Base-by-base conservation (phyloP, 805 yeast species). In the Jamesozyma piceae region DNA sequence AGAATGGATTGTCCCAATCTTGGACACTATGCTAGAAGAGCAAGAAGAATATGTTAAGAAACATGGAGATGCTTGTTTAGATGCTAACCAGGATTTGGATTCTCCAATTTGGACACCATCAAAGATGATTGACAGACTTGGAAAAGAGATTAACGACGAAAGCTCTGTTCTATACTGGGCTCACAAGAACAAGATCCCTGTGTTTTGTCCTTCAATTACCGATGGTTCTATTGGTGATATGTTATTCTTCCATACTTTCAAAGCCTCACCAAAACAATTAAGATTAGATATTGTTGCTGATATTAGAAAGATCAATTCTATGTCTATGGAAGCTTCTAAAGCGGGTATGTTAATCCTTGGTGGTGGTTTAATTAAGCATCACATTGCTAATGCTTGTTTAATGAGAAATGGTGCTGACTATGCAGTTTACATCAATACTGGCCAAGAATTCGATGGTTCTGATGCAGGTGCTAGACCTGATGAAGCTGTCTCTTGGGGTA, bases 401-500 rank as follows among this genome's bases (percentile, higher is more conserved):
- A 92, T 92, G 99, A 82, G 99, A 72, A 94, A 92, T 56, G 99
- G 99, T 57, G 98, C 99, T 19, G 99, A 92, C 63, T 87, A 81
- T 60, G 97, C 98, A 5, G 96, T 92, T 17, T 92, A 77, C 66
- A 90, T 92, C 62, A 92, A 92, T 66, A 92, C 99, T 14, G 98
- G 96, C 37, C 97, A 92, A 67, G 99, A 92, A 63, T 92, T 88
- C 55, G 99, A 92, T 60, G 98, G 98, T 37, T 86, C 96, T 20
- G 98, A 92, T 64, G 97, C 98, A 10, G 98, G 98, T 50, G 98
- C 98, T 4, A 78, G 98, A 62, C 97, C 97, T 1, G 98, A 92
- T 63, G 99, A 92, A 68, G 98, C 98, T 22, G 83, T 92, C 41
- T 83, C 95, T 32, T 92, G 99, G 99, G 99, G 99, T 50, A 92